A percentile compares a stretch with the other conserved stretches of the same genome.
phyloP scores from a whole-genome alignment of 2,329 filamentous ascomycete species.

The Hymenoscyphus fraxineus region DNA sequence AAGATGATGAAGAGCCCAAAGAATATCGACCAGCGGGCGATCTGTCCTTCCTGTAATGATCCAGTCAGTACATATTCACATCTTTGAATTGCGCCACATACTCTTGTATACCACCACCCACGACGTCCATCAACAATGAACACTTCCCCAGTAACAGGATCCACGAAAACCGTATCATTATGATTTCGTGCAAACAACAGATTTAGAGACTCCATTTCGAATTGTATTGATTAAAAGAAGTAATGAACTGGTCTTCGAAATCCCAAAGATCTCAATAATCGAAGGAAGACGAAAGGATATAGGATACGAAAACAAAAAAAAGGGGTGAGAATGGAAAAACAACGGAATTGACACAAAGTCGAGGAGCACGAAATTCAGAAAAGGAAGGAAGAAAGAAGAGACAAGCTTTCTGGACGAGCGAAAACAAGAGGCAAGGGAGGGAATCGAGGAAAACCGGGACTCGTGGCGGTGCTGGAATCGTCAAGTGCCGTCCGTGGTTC shows the following conservation, averaged over 20 bases:
- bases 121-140: conserved; percentile 31
- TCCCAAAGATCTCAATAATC: not conserved
- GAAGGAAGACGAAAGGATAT: not conserved
- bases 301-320: not conserved
- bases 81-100: conserved; percentile 23
- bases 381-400: not conserved
- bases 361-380: not conserved
- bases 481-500: not conserved
- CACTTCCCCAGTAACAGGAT: conserved; percentile 10
- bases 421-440: not conserved
- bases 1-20: conserved; percentile 54
- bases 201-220: not conserved
- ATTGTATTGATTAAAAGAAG: not conserved
- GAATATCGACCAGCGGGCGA: conserved; percentile 65
- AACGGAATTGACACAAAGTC: not conserved
- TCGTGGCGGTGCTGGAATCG: conserved; percentile 7
- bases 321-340: not conserved
- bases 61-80: conserved; percentile 26
- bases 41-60: conserved; percentile 31
- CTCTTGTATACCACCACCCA: conserved; percentile 41
- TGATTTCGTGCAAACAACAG: not conserved
- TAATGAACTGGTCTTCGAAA: not conserved
- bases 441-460: not conserved
- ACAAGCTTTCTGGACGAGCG: not conserved
- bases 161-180: not conserved